phyloP scores from a whole-genome alignment of 148 eudicot genomes.

The Cornus florida region DNA sequence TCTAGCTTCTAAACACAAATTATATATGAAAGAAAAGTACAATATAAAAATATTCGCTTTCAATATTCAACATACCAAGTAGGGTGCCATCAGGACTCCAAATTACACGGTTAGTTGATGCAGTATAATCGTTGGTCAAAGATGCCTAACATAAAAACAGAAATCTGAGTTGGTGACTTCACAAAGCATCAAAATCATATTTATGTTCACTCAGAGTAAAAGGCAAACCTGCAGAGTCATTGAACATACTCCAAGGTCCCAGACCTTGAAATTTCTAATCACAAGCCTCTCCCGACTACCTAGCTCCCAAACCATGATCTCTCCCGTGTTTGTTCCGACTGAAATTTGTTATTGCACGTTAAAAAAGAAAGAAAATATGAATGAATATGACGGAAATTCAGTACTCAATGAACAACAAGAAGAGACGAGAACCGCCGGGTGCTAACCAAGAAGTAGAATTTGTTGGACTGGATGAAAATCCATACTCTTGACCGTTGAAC shows the following conservation, averaged over 20 bases:
- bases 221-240: constrained; percentile 64
- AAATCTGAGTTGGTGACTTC: constrained; percentile 4
- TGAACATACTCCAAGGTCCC: constrained; percentile 67
- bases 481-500: constrained; percentile 84
- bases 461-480: constrained; percentile 92
- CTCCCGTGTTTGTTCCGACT: constrained; percentile 90
- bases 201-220: not conserved
- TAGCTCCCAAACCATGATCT: constrained; percentile 84
- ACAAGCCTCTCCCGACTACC: constrained; percentile 71
- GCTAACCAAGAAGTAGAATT: constrained; percentile 78
- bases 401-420: not conserved
- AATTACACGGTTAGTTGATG: constrained; percentile 68
- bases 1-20: not conserved
- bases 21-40: not conserved
- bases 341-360: constrained; percentile 19
- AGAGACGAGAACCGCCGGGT: not conserved
- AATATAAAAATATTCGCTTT: not conserved
- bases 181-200: constrained; percentile 5
- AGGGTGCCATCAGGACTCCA: constrained; percentile 86
- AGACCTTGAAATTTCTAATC: constrained; percentile 71
- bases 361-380: not conserved
- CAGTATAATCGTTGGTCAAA: constrained; percentile 58
- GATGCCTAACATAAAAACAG: constrained; percentile 42
- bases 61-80: constrained; percentile 42
- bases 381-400: not conserved